These are phyloP conservation scores for Phytophthora capsici DNA, from an alignment of 352 stramenopile genomes.

Conservation along the genomic window DNA sequence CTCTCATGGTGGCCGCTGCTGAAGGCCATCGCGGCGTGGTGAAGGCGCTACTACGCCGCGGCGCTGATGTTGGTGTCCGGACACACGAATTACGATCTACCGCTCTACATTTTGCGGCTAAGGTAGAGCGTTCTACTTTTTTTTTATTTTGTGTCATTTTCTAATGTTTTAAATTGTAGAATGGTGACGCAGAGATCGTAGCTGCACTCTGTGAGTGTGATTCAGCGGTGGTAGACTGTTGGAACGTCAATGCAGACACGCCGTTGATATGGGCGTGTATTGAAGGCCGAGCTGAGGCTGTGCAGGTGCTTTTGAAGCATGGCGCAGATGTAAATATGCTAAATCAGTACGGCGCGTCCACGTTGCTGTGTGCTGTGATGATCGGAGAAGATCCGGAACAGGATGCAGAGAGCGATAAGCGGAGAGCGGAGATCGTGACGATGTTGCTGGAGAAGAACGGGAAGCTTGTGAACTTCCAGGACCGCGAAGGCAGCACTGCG, in stretches of 20 bases:
- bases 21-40: constrained; percentile 72
- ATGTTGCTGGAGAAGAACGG: constrained; percentile 68
- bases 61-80: constrained; percentile 63
- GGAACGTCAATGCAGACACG: constrained; percentile 81
- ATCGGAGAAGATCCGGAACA: constrained; percentile 76
- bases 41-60: constrained; percentile 57
- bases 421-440: constrained; percentile 61
- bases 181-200: constrained; percentile 68
- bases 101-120: constrained; percentile 82
- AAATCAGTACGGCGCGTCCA: constrained; percentile 75
- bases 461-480: constrained; percentile 82
- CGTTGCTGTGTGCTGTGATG: constrained; percentile 81
- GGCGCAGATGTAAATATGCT: constrained; percentile 70
- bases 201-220: constrained; percentile 76
- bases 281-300: constrained; percentile 69
- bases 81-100: constrained; percentile 81
- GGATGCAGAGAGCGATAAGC: constrained; percentile 47
- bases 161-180: constrained; percentile 37
- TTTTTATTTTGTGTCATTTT: not conserved
- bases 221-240: constrained; percentile 57
- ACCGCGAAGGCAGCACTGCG: constrained; percentile 81
- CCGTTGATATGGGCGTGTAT: constrained; percentile 86
- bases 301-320: constrained; percentile 70
- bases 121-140: constrained; percentile 50
- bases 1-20: constrained; percentile 82